Evolutionary conservation across 768 basidiomycete genomes (phyloP), one percentile per base, ranked within the genome.

Genomic region (Austroboletus eburneus): DNA sequence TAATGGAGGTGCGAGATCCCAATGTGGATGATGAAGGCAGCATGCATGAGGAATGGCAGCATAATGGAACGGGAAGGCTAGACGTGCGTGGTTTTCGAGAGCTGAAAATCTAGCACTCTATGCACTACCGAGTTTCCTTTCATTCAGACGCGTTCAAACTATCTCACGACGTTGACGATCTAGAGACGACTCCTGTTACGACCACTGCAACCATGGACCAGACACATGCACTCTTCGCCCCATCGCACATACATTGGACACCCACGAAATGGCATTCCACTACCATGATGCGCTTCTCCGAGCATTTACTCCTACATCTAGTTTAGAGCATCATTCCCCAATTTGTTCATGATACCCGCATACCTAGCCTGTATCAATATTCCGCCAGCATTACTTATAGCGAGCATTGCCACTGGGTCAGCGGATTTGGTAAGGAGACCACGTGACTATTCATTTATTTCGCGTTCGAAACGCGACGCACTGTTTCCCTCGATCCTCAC

Each of bases 11-110:
- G 1, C 46, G 40, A 22, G 65, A 58, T 9, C 55, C 57, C 30
- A 61, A 50, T 30, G 60, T 61, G 16, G 72, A 65, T 24, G 67
- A 69, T 16, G 71, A 67, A 39, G 57, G 58, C 2, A 56, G 55
- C 20, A 59, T 55, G 29, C 64, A 66, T 13, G 71, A 62, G 5
- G 78, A 76, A 59, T 87, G 86, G 85, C 69, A 66, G 57, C 73
- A 67, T 63, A 88, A 84, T 65, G 85, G 85, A 51, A 76, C 78
- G 25, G 86, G 85, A 42, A 69, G 85, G 57, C 63, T 88, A 48
- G 86, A 88, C 62, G 85, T 88, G 43, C 72, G 86, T 43, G 86
- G 86, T 43, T 88, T 88, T 64, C 70, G 85, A 55, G 87, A 88
- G 68, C 63, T 88, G 64, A 85, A 77, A 76, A 88, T 88, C 51